phyloP scores from a whole-genome alignment of 2,329 filamentous ascomycete genomes.

The Dryadomyces quercivorus region DNA sequence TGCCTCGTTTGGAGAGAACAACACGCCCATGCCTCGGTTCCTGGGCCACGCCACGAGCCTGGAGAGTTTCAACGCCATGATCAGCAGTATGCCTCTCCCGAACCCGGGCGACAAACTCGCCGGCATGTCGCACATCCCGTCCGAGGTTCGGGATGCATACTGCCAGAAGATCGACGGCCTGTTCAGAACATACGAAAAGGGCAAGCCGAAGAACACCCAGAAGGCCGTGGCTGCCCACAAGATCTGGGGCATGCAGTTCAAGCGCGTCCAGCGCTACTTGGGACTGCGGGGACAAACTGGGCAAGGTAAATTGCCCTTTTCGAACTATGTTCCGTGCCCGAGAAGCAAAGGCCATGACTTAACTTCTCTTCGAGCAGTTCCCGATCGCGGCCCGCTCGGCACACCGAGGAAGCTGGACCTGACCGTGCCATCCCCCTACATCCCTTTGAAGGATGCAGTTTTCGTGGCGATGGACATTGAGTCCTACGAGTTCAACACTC shows the following conservation, averaged over 20 bases:
- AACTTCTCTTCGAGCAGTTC: neutral
- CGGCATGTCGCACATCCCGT: neutral
- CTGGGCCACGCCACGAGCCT: constrained; percentile 43
- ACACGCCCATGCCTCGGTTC: constrained; percentile 54
- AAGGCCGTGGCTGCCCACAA: constrained; percentile 30
- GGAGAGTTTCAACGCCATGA: constrained; percentile 20
- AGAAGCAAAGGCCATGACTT: too few species aligned
- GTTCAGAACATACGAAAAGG: neutral
- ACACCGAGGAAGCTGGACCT: constrained; percentile 24
- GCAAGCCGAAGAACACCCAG: constrained; percentile 25
- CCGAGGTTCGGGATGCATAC: neutral
- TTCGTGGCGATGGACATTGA: constrained; percentile 78
- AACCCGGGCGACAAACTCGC: constrained; percentile 1
- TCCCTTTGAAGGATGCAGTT: constrained; percentile 43
- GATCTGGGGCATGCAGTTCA: constrained; percentile 42
- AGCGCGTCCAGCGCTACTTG: constrained; percentile 56
- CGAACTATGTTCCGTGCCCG: too few species aligned
- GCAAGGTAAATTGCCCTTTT: neutral
- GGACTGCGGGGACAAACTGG: constrained; percentile 41
- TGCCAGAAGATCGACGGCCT: constrained; percentile 4
- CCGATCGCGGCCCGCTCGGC: neutral
- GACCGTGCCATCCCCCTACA: constrained; percentile 28
- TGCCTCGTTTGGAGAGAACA: constrained; percentile 47
- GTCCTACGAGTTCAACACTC: constrained; percentile 55
- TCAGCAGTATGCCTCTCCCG: constrained; percentile 9